These are phyloP conservation scores for Phoma sp. DNA, from an alignment of 2,329 filamentous ascomycete genomes.

Conservation along the genomic window DNA sequence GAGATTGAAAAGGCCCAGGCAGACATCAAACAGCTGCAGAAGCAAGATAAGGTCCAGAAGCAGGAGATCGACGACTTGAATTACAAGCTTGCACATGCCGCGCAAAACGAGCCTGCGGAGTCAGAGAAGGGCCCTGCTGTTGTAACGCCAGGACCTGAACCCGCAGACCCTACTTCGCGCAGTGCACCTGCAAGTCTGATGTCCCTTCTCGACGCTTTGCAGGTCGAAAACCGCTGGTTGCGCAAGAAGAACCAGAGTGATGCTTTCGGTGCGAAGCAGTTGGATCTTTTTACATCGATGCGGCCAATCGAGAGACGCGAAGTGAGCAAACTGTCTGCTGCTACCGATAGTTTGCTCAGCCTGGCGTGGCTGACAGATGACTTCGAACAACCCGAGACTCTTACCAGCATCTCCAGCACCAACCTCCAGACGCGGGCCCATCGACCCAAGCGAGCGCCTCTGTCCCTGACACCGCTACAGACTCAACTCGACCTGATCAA, in stretches of 20 bases:
- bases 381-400: neutral
- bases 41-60: conserved; percentile 24
- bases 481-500: conserved; percentile 10
- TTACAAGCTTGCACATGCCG: conserved; percentile 6
- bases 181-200: conserved; percentile 22
- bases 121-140: conserved; percentile 17
- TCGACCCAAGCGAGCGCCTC: neutral
- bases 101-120: conserved; percentile 9
- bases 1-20: conserved; percentile 28
- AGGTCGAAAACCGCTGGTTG: conserved; percentile 41
- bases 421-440: neutral
- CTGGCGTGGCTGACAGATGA: conserved; percentile 10
- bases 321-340: conserved; percentile 9
- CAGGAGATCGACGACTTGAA: conserved; percentile 29
- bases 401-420: conserved; percentile 14
- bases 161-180: conserved; percentile 12
- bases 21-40: conserved; percentile 30
- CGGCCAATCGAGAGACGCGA: conserved; percentile 5
- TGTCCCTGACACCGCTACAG: conserved; percentile 1
- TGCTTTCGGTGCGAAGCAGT: conserved; percentile 16
- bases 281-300: conserved; percentile 8
- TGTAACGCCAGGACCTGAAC: conserved; percentile 15
- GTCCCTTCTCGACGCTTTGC: conserved; percentile 32
- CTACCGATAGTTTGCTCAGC: conserved; percentile 6
- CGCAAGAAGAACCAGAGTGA: conserved; percentile 32